phyloP scores from a whole-genome alignment of 2,329 filamentous ascomycete species.

The Endoconidiophora laricicola region DNA sequence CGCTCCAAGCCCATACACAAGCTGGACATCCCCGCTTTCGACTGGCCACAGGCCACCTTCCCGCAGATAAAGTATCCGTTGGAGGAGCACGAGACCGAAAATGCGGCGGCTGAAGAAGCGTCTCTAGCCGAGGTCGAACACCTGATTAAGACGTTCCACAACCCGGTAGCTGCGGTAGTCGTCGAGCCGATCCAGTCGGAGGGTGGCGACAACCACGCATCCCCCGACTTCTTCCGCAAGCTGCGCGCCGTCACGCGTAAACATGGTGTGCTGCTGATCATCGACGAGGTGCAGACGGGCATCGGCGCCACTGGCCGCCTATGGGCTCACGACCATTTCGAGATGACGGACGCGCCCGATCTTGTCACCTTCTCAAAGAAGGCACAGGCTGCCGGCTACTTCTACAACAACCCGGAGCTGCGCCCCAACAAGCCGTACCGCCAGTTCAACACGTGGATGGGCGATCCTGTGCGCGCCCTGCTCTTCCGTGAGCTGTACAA shows the following conservation, averaged over 20 bases:
- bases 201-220: constrained; percentile 72
- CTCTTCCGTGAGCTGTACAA: constrained; percentile 64
- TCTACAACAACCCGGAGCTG: constrained; percentile 58
- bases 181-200: constrained; percentile 72
- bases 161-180: constrained; percentile 56
- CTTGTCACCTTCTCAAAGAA: constrained; percentile 87
- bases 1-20: constrained; percentile 75
- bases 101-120: constrained; percentile 52
- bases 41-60: constrained; percentile 75
- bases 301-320: constrained; percentile 75
- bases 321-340: constrained; percentile 66
- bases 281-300: constrained; percentile 73
- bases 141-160: constrained; percentile 49
- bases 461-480: constrained; percentile 60
- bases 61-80: constrained; percentile 64
- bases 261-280: constrained; percentile 56
- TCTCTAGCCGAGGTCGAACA: constrained; percentile 59
- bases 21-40: constrained; percentile 72
- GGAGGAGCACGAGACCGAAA: constrained; percentile 50
- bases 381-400: constrained; percentile 71
- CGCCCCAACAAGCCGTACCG: constrained; percentile 69
- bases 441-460: constrained; percentile 83
- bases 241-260: constrained; percentile 56
- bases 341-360: constrained; percentile 52
- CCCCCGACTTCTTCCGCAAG: constrained; percentile 59